Evolutionary conservation across 257 asterid genomes (phyloP), one percentile per base, ranked within the genome.

Genomic region (Misopates orontium): DNA sequence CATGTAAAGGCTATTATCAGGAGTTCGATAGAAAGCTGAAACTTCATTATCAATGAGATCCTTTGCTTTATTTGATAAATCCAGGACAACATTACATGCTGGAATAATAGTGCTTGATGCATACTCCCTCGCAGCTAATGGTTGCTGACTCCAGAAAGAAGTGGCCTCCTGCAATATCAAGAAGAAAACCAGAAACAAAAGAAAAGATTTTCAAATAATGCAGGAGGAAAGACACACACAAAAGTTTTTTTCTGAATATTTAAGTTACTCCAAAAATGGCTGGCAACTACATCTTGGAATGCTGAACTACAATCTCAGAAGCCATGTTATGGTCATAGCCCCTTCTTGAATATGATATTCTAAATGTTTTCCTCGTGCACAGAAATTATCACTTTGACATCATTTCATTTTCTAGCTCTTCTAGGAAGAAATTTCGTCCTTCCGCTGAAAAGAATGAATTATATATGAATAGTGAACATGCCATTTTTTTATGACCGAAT

Each of bases 61-160:
- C 69, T 79, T 84, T 21, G 96, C 89, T 50, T 71, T 82, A 79
- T 76, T 83, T 40, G 99, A 88, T 53, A 94, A 70, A 76, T 94
- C 96, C 68, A 82, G 55, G 55, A 87, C 95, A 70, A 87, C 84
- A 72, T 76, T 81, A 67, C 98, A 90, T 31, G 91, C 96, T 31
- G 96, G 99, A 71, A 94, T 85, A 73, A 94, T 78, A 75, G 96
- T 85, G 84, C 91, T 85, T 64, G 96, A 85, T 75, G 99, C 96
- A 78, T 84, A 88, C 73, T 94, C 99, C 79, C 90, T 82, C 21
- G 91, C 90, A 59, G 86, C 85, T 82, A 85, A 85, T 8, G 99
- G 99, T 79, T 94, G 97, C 78, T 94, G 96, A 80, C 84, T 83
- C 99, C 99, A 94, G 81, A 90, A 90, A 59, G 95, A 80, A 75